Evolutionary conservation across 805 yeast genomes (phyloP), one percentile per base, ranked within the genome.

Genomic region (Saturnispora galanensis): DNA sequence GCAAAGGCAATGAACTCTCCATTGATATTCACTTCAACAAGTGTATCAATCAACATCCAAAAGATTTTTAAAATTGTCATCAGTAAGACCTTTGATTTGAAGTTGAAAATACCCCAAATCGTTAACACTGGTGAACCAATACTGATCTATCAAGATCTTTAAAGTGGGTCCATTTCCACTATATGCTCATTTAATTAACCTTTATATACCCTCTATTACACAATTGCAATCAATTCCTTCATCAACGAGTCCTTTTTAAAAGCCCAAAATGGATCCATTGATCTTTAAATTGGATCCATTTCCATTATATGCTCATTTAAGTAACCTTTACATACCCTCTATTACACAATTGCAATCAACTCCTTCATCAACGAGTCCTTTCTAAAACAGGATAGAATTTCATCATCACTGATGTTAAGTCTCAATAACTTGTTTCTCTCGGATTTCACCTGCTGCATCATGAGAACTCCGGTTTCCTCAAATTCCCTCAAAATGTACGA

Each of bases 1-100:
- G 96, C 97, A 11, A 74, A 70, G 54, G 95, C 93, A 28, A 88
- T 90, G 96, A 81, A 79, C 55, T 84, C 96, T 4, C 71, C 78
- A 21, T 70, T 90, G 44, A 74, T 90, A 6, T 93, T 90, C 63
- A 84, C 95, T 54, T 89, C 97, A 8, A 85, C 97, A 0, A 78
- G 88, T 53, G 90, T 85, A 53, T 86, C 96, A 2, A 85, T 93
- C 50, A 93, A 90, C 54, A 84, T 90, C 17, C 96, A 89, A 59
- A 89, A 89, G 65, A 87, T 90, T 26, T 90, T 90, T 69, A 93
- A 93, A 63, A 78, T 90, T 35, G 81, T 90, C 26, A 74, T 90
- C 37, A 82, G 95, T 21, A 89, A 88, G 60, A 93, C 95, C 4
- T 90, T 90, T 61, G 96, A 88, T 59, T 67, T 90, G 54, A 79